Evolutionary conservation across 2,329 filamentous ascomycete species (phyloP).

Genomic region (Epichloe bromicola): DNA sequence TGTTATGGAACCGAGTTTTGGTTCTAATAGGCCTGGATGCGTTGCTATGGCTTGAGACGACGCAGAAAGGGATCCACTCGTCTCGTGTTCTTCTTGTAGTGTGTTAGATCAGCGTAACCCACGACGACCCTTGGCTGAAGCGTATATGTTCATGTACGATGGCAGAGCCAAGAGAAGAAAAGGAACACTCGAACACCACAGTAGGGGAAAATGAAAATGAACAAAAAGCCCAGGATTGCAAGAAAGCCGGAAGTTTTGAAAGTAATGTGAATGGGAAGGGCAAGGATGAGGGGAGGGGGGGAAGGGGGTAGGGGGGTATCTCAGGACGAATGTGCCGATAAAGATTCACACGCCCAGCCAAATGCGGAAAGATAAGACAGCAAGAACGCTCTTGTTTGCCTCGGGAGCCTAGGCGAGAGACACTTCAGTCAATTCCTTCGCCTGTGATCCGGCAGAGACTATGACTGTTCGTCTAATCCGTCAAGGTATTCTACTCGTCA

Average conservation of each 20-base stretch:
- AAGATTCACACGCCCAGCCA: background rate
- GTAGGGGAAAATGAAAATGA: background rate
- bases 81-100: background rate
- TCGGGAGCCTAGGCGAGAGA: background rate
- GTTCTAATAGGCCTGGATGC: background rate
- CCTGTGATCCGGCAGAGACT: background rate
- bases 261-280: background rate
- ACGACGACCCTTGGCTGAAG: background rate
- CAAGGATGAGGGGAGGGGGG: background rate
- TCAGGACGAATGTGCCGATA: background rate
- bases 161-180: background rate
- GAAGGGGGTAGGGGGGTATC: too few relatives aligned
- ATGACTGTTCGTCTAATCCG: background rate
- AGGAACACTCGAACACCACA: background rate
- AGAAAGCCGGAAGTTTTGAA: background rate
- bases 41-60: background rate
- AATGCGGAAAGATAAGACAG: constrained; percentile 3
- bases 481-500: background rate
- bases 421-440: background rate
- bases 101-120: background rate
- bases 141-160: background rate
- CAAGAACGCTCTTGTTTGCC: background rate
- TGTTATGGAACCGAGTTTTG: background rate
- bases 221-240: background rate
- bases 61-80: background rate